A percentile compares a stretch with the other conserved stretches of the same genome.
Conservation (phyloP, 2,329 filamentous ascomycete species). For the Zelopaecilomyces penicillatus region DNA sequence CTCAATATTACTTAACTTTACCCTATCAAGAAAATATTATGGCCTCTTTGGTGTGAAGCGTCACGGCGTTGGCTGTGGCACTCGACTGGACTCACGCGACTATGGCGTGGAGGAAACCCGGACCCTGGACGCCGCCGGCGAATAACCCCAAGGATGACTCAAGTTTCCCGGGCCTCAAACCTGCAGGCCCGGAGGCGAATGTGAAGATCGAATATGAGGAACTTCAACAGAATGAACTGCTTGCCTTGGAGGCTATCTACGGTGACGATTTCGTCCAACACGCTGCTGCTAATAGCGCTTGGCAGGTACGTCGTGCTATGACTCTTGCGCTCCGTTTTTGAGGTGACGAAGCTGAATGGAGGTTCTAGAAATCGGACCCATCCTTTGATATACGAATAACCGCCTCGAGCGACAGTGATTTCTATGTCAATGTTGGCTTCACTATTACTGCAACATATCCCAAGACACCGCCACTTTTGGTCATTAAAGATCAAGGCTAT, state of each 20-base stretch:
- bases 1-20: not conserved
- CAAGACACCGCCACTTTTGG: slow-evolving; percentile 67
- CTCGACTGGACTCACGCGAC: slow-evolving; percentile 27
- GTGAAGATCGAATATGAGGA: slow-evolving; percentile 64
- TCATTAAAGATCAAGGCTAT: slow-evolving; percentile 53
- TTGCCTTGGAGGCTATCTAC: slow-evolving; percentile 81
- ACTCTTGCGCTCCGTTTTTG: slow-evolving; percentile 8
- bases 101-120: slow-evolving; percentile 46
- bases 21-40: slow-evolving; percentile 21
- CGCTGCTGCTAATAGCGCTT: slow-evolving; percentile 62
- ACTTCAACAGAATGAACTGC: slow-evolving; percentile 78
- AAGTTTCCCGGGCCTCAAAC: slow-evolving; percentile 44
- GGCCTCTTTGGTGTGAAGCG: slow-evolving; percentile 39
- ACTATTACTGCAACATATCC: slow-evolving; percentile 87
- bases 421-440: slow-evolving; percentile 64
- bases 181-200: slow-evolving; percentile 31
- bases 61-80: slow-evolving; percentile 47
- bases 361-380: slow-evolving; percentile 63
- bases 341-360: slow-evolving; percentile 2
- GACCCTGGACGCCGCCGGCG: slow-evolving; percentile 40
- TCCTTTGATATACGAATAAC: slow-evolving; percentile 74
- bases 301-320: slow-evolving; percentile 57
- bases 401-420: slow-evolving; percentile 62
- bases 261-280: slow-evolving; percentile 78
- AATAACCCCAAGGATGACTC: slow-evolving; percentile 37